Base-by-base conservation (phyloP, 768 basidiomycete species). In the Amanita brunnescens region DNA sequence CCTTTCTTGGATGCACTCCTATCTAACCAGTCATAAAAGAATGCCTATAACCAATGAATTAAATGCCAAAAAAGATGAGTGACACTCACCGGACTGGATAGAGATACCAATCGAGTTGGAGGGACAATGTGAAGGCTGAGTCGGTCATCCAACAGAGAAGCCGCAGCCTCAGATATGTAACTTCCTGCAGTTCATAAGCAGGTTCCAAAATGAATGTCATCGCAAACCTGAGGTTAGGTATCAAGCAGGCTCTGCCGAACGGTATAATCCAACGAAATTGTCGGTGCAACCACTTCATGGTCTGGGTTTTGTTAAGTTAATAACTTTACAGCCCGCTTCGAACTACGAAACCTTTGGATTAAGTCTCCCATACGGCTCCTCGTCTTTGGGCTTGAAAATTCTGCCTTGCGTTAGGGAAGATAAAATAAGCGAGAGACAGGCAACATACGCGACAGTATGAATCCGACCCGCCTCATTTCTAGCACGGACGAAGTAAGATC, bases 11-110 rank as follows among this genome's bases (percentile, higher is more conserved):
- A 77, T 3, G 79, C 87, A 61, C 70, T 87, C 53, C 90, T 74
- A 59, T 94, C 91, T 24, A 91, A 69, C 90, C 90, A 94, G 60
- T 91, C 88, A 58, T 94, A 95, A 66, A 88, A 95, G 67, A 95
- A 95, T 5, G 90, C 87, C 81, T 91, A 18, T 12, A 33, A 12
- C 10, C 30, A 47, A 52, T 32, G 58, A 45, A 21, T 20, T 40
- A 12, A 20, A 21, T 14, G 2, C 8, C 45, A n/a, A 2, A n/a
- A 24, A 16, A 9, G 24, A 14, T 32, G 3, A 16, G 5, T 58
- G 62, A 38, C 52, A 71, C 80, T 53, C 51, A 77, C 82, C 8
- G 82, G 82, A 61, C 86, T 90, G 9, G 89, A 86, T 37, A 95
- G 68, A 0, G 86, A 84, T 16, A 89, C 90, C 2, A 94, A 72